Evolutionary conservation across 1,284 basidiomycete species (phyloP).

Genomic region (Rhodotorula sp.): DNA sequence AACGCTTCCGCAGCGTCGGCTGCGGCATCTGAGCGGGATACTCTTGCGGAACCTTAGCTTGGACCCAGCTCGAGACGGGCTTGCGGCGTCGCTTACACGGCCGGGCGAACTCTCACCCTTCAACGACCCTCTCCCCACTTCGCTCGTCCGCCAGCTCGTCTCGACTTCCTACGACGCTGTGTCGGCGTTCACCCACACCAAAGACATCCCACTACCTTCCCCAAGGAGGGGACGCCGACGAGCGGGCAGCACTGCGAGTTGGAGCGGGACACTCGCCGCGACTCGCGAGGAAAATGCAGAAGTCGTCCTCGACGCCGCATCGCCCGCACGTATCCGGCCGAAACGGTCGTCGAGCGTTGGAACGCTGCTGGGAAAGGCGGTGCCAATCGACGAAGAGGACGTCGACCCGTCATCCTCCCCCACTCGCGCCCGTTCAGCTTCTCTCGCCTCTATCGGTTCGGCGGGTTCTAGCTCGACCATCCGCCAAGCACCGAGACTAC

Average conservation of each 20-base stretch:
- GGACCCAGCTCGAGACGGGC: constrained; percentile 66
- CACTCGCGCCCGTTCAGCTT: background rate
- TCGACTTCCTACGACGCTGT: background rate
- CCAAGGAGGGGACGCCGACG: background rate
- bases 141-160: background rate
- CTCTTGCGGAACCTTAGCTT: constrained; percentile 77
- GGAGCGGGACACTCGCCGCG: background rate
- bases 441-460: constrained; percentile 3
- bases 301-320: background rate
- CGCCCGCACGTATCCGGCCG: background rate
- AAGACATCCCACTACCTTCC: no score
- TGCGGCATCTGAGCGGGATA: constrained; percentile 69
- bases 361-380: constrained; percentile 1
- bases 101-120: constrained; percentile 53
- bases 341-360: constrained; percentile 6
- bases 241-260: background rate
- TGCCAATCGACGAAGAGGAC: background rate
- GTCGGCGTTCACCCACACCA: background rate
- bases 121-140: constrained; percentile 58
- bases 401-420: background rate
- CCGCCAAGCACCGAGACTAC: constrained; percentile 52
- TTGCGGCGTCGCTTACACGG: constrained; percentile 36
- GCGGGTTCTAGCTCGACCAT: constrained; percentile 45
- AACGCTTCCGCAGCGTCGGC: constrained; percentile 58
- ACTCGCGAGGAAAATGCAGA: constrained; percentile 1